A percentile compares a stretch with the other conserved stretches of the same genome.
Evolutionary conservation across 345 rosid species (phyloP).

Genomic region (Citrus unshiu): DNA sequence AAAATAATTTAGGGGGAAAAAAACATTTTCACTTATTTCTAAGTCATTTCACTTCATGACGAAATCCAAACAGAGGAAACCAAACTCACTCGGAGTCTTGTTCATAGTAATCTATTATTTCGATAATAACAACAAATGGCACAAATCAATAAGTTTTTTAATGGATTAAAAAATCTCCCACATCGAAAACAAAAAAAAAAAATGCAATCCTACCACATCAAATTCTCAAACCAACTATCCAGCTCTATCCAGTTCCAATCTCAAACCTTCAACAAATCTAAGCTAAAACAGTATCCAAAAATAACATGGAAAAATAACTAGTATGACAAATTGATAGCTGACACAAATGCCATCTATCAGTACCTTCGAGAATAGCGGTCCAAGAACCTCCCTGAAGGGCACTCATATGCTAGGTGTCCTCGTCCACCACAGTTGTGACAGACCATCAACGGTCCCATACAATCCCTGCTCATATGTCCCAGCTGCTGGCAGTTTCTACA

Average conservation of each 20-base stretch:
- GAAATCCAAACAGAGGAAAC: no score
- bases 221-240: conserved; percentile 8
- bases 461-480: conserved; percentile 83
- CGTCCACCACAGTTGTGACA: conserved; percentile 96
- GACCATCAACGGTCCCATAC: conserved; percentile 68
- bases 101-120: no score
- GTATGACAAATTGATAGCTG: not conserved
- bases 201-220: not conserved
- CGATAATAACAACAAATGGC: no score
- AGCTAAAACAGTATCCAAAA: conserved; percentile 5
- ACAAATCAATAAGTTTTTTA: no score
- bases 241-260: not conserved
- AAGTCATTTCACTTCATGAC: no score
- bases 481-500: conserved; percentile 76
- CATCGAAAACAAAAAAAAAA: not conserved
- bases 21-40: no score
- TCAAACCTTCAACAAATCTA: not conserved
- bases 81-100: no score
- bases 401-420: conserved; percentile 83
- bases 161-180: not conserved
- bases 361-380: conserved; percentile 81
- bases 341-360: conserved; percentile 22
- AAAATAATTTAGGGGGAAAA: no score
- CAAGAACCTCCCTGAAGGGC: conserved; percentile 74
- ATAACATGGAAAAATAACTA: not conserved